Evolutionary conservation across 1,284 basidiomycete species (phyloP), one percentile per base, ranked within the genome.

Genomic region (Flammula alnicola): DNA sequence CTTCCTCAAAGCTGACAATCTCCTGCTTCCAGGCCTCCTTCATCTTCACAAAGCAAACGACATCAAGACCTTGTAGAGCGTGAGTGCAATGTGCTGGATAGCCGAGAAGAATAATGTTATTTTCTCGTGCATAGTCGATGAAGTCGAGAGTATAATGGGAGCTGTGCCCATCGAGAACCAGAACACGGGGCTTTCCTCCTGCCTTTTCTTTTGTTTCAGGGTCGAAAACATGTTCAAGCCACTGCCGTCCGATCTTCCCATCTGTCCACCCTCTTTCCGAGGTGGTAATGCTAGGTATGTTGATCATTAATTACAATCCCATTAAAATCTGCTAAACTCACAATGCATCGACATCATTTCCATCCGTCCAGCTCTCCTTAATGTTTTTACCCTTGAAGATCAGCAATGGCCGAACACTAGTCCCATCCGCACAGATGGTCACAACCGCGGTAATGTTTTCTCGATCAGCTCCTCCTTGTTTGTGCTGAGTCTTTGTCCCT

Each of bases 51-150:
- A 75, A 75, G 52, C 70, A 70, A 1, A 70, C 63, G 14, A 73
- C 66, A 56, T 75, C 68, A 19, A 73, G 62, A 5, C 69, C 69
- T 54, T 75, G 70, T 1, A 72, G 59, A 1, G 65, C 63, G 61
- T 74, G 69, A 1, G 66, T 74, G 37, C 63, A 71, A 49, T 76
- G 73, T n/a, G 72, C 63, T 40, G 73, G 75, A 38, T 74, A 74
- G 2, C 64, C 65, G 19, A 72, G 45, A n/a, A 75, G 53, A 9
- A 55, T 47, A 49, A 77, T 73, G 22, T 69, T 66, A 47, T 68
- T 55, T 30, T 51, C 54, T 12, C 32, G 10, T 2, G 62, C 63
- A 60, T 57, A 70, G 2, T 66, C 45, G 5, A 76, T 58, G 33
- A 77, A 58, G 9, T 66, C 55, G 5, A 49, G 44, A 6, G 61